A percentile compares a stretch with the other conserved stretches of the same genome.
Evolutionary conservation across 257 asterid species (phyloP).

Genomic region (Penstemon barbatus): DNA sequence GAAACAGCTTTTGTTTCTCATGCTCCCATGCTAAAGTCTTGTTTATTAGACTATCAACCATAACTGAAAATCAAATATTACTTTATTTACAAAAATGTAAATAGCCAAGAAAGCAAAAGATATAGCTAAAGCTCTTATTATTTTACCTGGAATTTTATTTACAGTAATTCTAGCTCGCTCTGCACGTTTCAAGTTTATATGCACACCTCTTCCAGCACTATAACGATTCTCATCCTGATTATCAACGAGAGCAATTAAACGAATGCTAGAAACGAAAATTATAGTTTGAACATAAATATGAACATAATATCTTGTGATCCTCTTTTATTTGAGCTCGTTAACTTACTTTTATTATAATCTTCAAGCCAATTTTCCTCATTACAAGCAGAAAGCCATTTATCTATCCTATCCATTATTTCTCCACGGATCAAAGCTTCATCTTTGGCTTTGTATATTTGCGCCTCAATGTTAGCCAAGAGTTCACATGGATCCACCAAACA

Average conservation of each 20-base stretch:
- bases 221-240: constrained; percentile 78
- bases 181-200: constrained; percentile 87
- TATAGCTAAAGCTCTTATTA: not conserved
- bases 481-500: constrained; percentile 96
- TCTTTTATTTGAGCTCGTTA: constrained; percentile 4
- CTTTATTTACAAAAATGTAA: constrained; percentile 25
- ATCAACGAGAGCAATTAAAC: constrained; percentile 1
- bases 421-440: constrained; percentile 81
- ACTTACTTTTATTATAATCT: constrained; percentile 75
- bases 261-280: not conserved
- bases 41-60: constrained; percentile 72
- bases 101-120: not conserved
- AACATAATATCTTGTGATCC: constrained; percentile 6
- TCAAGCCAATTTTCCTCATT: constrained; percentile 97
- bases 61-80: constrained; percentile 48
- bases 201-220: constrained; percentile 94
- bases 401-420: constrained; percentile 80
- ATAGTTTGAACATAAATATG: not conserved
- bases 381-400: constrained; percentile 91
- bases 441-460: constrained; percentile 68
- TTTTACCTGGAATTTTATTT: constrained; percentile 84
- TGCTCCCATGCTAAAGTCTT: constrained; percentile 86
- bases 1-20: constrained; percentile 72
- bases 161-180: constrained; percentile 84
- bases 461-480: constrained; percentile 76